Conservation (phyloP, 176 grass and related monocot genomes). For the Saccharum officinarum region DNA sequence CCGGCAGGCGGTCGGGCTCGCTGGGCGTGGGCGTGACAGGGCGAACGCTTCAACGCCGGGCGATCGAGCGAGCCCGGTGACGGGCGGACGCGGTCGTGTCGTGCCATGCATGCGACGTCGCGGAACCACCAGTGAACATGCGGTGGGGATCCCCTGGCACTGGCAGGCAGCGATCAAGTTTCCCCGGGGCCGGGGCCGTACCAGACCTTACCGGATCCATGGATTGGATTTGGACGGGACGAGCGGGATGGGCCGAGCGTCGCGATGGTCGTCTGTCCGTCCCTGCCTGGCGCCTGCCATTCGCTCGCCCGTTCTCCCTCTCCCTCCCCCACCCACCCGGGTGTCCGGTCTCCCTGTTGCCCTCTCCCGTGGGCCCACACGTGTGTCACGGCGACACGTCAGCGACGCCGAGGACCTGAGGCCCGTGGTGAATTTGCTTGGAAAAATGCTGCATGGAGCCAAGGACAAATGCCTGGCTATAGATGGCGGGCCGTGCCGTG, state of each 20-base stretch:
- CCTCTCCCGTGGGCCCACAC: not conserved
- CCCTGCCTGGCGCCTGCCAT: not conserved
- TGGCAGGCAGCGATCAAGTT: not conserved
- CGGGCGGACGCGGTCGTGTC: not conserved
- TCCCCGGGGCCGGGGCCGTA: not conserved
- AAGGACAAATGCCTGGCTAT: not conserved
- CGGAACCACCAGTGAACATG: not conserved
- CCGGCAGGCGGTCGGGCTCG: not conserved
- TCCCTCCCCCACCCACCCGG: not conserved
- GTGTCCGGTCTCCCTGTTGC: too few species aligned
- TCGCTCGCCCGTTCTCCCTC: not conserved
- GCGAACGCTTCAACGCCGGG: constrained; percentile 21
- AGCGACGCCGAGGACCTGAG: not conserved
- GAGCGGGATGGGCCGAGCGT: constrained; percentile 20
- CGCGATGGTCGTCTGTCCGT: not conserved
- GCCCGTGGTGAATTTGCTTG: not conserved
- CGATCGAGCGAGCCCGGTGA: not conserved
- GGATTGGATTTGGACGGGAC: constrained; percentile 15
- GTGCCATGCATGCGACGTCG: not conserved
- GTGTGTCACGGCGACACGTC: not conserved
- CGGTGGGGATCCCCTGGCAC: not conserved
- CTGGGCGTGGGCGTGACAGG: not conserved
- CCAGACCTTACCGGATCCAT: not conserved
- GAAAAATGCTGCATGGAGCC: not conserved
- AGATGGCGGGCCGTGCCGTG: too few species aligned